Evolutionary conservation across 1,139 yeast species (phyloP), one percentile per base, ranked within the genome.

Genomic region (Kodamaea plutei): DNA sequence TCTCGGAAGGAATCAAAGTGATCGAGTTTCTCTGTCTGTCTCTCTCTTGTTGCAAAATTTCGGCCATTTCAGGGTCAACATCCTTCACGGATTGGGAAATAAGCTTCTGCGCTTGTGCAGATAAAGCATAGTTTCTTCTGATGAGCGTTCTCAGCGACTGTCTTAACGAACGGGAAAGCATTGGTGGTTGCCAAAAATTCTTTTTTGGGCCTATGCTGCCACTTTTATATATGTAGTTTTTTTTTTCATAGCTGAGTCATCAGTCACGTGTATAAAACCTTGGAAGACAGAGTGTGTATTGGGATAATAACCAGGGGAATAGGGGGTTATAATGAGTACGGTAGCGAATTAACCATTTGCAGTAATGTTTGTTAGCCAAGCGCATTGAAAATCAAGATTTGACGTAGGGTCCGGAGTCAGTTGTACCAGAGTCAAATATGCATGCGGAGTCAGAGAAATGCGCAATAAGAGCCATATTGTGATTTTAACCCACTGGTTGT

Each of bases 1-100:
- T 89, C 61, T 89, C 97, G 20, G 95, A 83, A 23, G 97, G 95
- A 57, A 89, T 89, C 59, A 89, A 74, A 26, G 94, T 88, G 47
- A 89, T 80, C 31, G 96, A 85, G 55, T 82, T 79, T 63, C 80
- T 83, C 66, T 89, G 97, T 64, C 97, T 84, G 45, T 58, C 58
- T 51, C 77, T 79, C 61, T 89, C 97, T 40, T 73, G 74, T 41
- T 69, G 60, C 51, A 88, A 69, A 53, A 87, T 85, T 25, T 70
- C 67, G 40, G 79, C 79, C 78, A 88, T 87, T 59, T 85, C 95
- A 23, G 95, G 95, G 57, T 87, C 96, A 43, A 82, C 71, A 26
- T 76, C 79, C 36, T 61, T 52, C 30, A 83, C 87, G 30, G 72
- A 63, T 49, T 79, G 74, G 26, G 89, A 81, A 32, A 83, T 65